phyloP scores from a whole-genome alignment of 2,329 filamentous ascomycete species.

The Monosporascus ibericus region DNA sequence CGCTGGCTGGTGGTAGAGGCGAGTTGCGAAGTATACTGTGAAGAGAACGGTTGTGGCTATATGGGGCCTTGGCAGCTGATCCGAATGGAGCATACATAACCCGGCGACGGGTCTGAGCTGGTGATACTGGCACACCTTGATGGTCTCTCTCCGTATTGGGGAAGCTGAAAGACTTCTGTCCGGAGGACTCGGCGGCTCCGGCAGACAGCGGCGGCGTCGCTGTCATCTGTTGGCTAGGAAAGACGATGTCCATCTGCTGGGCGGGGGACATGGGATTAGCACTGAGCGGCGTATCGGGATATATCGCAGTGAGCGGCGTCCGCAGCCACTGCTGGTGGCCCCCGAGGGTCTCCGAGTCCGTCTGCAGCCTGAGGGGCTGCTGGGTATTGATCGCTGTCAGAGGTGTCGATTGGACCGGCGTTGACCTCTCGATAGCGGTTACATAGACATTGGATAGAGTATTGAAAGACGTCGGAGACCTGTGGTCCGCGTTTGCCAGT shows the following conservation, averaged over 20 bases:
- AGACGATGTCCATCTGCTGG: constrained; percentile 37
- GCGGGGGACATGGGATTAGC: constrained; percentile 44
- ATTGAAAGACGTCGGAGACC: constrained; percentile 58
- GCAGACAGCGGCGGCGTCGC: constrained; percentile 54
- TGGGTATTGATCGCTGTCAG: constrained; percentile 44
- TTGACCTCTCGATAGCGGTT: constrained; percentile 54
- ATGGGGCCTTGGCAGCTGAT: constrained; percentile 37
- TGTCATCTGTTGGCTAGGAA: constrained; percentile 49
- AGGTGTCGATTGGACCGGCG: constrained; percentile 40
- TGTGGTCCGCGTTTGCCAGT: constrained; percentile 44
- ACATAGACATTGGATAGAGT: constrained; percentile 61
- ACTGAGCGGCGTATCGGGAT: constrained; percentile 49
- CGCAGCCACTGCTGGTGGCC: constrained; percentile 28
- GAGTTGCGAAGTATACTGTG: constrained; percentile 64
- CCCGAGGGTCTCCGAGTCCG: constrained; percentile 25
- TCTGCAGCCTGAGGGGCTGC: constrained; percentile 32
- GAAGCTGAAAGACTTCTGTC: constrained; percentile 41
- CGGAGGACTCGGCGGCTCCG: constrained; percentile 38
- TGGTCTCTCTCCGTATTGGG: constrained; percentile 27
- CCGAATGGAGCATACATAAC: constrained; percentile 27
- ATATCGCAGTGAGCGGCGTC: constrained; percentile 39
- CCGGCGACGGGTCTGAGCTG: constrained; percentile 32
- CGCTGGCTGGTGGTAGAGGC: constrained; percentile 48
- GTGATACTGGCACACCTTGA: constrained; percentile 20
- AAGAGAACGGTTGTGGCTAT: constrained; percentile 51